These are phyloP conservation scores for Pichia eremophila DNA, from an alignment of 805 yeast species.

Conservation along the genomic window DNA sequence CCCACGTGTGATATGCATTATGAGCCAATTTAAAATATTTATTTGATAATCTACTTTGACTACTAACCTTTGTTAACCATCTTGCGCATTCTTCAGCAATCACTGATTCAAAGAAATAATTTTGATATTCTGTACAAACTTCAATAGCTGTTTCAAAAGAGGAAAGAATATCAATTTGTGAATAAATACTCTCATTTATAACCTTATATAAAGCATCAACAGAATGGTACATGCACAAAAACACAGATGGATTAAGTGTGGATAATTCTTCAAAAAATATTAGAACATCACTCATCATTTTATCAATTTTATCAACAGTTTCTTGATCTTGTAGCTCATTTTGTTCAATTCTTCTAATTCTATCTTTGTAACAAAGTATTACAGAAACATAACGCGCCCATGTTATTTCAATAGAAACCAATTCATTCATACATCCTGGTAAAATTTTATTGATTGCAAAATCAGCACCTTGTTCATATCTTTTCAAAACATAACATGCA, in stretches of 20 bases:
- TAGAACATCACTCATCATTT: conserved; percentile 14
- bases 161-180: conserved; percentile 32
- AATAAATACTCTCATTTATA: conserved; percentile 13
- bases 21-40: conserved; percentile 30
- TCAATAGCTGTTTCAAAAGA: conserved; percentile 37
- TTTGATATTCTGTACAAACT: conserved; percentile 23
- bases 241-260: conserved; percentile 27
- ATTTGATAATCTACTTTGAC: conserved; percentile 26
- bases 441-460: conserved; percentile 2
- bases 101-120: conserved; percentile 31
- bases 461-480: conserved; percentile 5
- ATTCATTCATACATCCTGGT: background rate
- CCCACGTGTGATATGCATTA: conserved; percentile 26
- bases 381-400: conserved; percentile 10
- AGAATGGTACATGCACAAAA: conserved; percentile 29
- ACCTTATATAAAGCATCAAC: conserved; percentile 27
- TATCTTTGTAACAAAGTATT: conserved; percentile 8
- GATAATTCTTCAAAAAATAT: conserved; percentile 28
- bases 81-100: conserved; percentile 34
- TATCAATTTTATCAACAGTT: conserved; percentile 11
- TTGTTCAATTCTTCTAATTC: conserved; percentile 3
- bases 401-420: conserved; percentile 3
- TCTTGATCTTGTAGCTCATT: conserved; percentile 12
- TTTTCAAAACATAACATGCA: conserved; percentile 7
- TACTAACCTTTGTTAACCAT: conserved; percentile 25